Evolutionary conservation across 2,329 filamentous ascomycete species (phyloP).

Genomic region (Trichophyton simii): DNA sequence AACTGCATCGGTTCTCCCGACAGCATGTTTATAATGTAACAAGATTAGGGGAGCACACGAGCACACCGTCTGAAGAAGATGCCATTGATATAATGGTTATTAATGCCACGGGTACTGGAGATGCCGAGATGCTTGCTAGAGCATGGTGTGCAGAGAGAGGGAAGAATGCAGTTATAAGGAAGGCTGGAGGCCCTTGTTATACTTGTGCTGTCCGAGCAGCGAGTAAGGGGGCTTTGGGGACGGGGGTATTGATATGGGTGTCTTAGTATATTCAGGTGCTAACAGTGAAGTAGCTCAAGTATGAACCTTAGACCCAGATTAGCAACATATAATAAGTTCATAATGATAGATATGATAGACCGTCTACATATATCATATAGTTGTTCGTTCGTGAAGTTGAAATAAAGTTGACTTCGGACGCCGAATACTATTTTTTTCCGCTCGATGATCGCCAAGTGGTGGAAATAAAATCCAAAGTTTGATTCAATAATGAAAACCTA

Average conservation of each 20-base stretch:
- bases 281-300: background rate
- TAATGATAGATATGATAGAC: background rate
- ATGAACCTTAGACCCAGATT: background rate
- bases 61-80: background rate
- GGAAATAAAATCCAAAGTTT: background rate
- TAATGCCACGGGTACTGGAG: conserved; percentile 5
- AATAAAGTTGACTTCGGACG: too few relatives aligned
- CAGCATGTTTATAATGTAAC: background rate
- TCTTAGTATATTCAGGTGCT: background rate
- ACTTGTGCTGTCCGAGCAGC: background rate
- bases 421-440: background rate
- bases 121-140: conserved; percentile 3
- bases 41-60: background rate
- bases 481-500: background rate
- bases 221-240: background rate
- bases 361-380: too few relatives aligned
- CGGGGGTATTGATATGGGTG: background rate
- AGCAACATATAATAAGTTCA: background rate
- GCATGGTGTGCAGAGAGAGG: conserved; percentile 6
- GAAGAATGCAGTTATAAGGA: conserved; percentile 4
- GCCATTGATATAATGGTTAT: conserved; percentile 6
- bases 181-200: conserved; percentile 5
- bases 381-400: too few relatives aligned
- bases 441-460: background rate
- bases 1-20: background rate